These are phyloP conservation scores for Trifolium pratense DNA, from an alignment of 306 rosid genomes.

Conservation along the genomic window DNA sequence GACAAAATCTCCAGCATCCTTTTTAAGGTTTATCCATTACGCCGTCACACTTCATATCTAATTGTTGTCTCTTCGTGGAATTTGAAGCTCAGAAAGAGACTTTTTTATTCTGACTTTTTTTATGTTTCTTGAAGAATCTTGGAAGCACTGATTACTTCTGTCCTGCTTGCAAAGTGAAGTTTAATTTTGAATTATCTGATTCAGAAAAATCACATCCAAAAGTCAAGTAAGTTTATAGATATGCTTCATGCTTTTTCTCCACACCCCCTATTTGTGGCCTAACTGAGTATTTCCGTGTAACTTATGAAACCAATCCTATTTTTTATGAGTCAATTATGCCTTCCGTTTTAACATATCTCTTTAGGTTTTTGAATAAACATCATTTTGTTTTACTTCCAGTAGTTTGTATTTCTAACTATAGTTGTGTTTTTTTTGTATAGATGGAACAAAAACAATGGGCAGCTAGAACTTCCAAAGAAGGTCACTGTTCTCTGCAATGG, in stretches of 20 bases:
- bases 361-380: conserved; percentile 3
- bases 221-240: conserved; percentile 59
- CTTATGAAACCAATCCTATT: neutral
- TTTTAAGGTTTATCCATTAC: conserved; percentile 67
- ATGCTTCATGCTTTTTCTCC: neutral
- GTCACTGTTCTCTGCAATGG: conserved; percentile 93
- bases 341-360: conserved; percentile 4
- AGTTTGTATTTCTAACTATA: conserved; percentile 41
- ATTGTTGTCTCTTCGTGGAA: conserved; percentile 28
- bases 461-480: conserved; percentile 69
- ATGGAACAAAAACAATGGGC: conserved; percentile 59
- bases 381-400: conserved; percentile 5
- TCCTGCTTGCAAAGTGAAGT: conserved; percentile 92
- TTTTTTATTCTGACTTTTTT: conserved; percentile 46
- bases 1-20: conserved; percentile 81
- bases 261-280: neutral
- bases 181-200: conserved; percentile 90
- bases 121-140: conserved; percentile 62
- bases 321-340: conserved; percentile 12
- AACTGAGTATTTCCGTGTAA: conserved; percentile 17
- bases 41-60: conserved; percentile 21
- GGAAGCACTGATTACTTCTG: conserved; percentile 92
- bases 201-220: conserved; percentile 72
- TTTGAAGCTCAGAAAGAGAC: conserved; percentile 25
- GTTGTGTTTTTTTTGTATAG: conserved; percentile 51